Evolutionary conservation across 2,329 filamentous ascomycete genomes (phyloP), one percentile per base, ranked within the genome.

Genomic region (Hypoxylon sp.): DNA sequence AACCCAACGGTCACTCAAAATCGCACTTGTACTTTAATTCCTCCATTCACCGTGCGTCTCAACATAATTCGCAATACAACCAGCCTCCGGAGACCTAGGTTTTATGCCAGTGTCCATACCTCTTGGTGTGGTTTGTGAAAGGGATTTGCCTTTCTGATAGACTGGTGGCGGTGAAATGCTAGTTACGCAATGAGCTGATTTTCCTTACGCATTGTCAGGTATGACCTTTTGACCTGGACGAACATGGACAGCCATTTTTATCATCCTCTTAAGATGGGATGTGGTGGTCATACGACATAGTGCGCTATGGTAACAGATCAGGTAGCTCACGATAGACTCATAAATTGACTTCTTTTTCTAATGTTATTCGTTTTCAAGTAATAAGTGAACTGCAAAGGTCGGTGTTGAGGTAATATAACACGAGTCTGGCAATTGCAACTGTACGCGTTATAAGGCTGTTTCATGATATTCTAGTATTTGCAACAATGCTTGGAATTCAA

Each of bases 21-120:
- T 60, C 51, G 68, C 67, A 48, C 23, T 56, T 85, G 83, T 85
- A 85, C 80, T 85, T 77, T 85, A 85, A 79, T 80, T 80, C 17
- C 79, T 74, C 74, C 74, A 69, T 74, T 74, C 51, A 60, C 67
- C 74, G 73, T 76, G 78, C 75, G 79, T 78, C 76, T 78, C 50
- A 46, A 75, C 76, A 74, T 77, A 64, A 74, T 77, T 71, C 67
- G 73, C 64, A 70, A 46, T 11, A 57, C 55, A 34, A 41, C 19
- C 50, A 56, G 41, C 43, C 48, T 36, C 19, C 45, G n/a, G 30
- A 50, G 52, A 38, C 38, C 14, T 46, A 21, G 53, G 58, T 25
- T 60, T 60, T 21, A 60, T 38, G 45, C 38, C 60, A 46, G 60
- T 30, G 21, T 34, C 52, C 32, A 46, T 19, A 21, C 30, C 28